Evolutionary conservation across 345 rosid species (phyloP).

Genomic region (Euphorbia pulcherrima): DNA sequence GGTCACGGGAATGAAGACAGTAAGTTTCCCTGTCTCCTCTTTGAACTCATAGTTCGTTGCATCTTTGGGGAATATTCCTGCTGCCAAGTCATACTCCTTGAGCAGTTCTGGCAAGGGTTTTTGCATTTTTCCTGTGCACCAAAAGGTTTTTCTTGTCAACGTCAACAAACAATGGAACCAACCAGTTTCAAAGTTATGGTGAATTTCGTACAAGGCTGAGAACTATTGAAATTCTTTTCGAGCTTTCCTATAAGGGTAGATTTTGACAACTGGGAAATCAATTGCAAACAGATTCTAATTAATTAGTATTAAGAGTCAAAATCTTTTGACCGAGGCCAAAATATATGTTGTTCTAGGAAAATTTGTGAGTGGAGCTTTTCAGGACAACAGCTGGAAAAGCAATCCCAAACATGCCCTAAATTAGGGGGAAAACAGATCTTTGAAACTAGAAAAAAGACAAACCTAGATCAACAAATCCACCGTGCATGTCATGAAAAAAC

Average conservation of each 20-base stretch:
- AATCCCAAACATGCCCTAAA: no score
- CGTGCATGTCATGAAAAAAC: background rate
- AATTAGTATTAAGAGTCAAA: no score
- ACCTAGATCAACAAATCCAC: no score
- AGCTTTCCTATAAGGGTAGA: no score
- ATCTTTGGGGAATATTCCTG: conserved; percentile 91
- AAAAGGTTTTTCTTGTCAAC: background rate
- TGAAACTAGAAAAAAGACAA: background rate
- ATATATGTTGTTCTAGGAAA: no score
- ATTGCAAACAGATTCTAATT: background rate
- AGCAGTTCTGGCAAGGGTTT: conserved; percentile 82
- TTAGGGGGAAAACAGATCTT: background rate
- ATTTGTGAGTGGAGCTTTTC: no score
- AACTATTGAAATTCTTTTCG: no score
- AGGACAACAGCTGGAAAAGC: background rate
- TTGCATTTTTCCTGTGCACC: conserved; percentile 82
- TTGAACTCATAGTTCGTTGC: conserved; percentile 94
- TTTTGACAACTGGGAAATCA: background rate
- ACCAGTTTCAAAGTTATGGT: background rate
- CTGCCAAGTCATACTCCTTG: conserved; percentile 67
- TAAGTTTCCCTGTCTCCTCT: conserved; percentile 69
- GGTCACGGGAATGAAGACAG: conserved; percentile 65
- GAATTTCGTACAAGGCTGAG: background rate
- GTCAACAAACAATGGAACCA: background rate
- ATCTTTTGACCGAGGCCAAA: no score